Evolutionary conservation across 257 asterid species (phyloP).

Genomic region (Nyctanthes arbortristis): DNA sequence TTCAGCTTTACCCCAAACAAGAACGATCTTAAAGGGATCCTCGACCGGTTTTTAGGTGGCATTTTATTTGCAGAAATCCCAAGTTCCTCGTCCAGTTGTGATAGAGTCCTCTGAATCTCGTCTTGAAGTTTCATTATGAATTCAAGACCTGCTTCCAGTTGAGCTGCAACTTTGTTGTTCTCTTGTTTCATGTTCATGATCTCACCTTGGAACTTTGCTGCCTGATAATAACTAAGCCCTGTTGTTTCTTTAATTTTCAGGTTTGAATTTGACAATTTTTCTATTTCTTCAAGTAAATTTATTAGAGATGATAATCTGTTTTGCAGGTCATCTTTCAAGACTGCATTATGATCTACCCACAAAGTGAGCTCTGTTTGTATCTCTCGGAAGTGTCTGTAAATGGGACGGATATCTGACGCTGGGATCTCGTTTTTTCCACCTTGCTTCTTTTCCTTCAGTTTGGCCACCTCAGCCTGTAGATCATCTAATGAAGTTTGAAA

Average conservation of each 20-base stretch:
- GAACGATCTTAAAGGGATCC: slow-evolving; percentile 50
- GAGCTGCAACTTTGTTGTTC: slow-evolving; percentile 38
- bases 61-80: slow-evolving; percentile 26
- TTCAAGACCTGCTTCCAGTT: slow-evolving; percentile 32
- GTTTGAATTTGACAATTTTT: slow-evolving; percentile 27
- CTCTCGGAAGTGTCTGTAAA: slow-evolving; percentile 48
- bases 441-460: slow-evolving; percentile 31
- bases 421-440: slow-evolving; percentile 10
- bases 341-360: slow-evolving; percentile 42
- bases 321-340: slow-evolving; percentile 43
- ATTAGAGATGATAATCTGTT: slow-evolving; percentile 42
- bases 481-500: slow-evolving; percentile 34
- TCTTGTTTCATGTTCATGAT: slow-evolving; percentile 49
- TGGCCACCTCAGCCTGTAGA: slow-evolving; percentile 36
- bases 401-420: slow-evolving; percentile 43
- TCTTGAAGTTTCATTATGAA: slow-evolving; percentile 31
- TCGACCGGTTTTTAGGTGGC: slow-evolving; percentile 27
- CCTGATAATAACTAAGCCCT: slow-evolving; percentile 44
- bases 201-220: slow-evolving; percentile 57
- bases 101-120: slow-evolving; percentile 38
- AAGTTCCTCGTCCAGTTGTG: slow-evolving; percentile 36
- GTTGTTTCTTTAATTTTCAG: slow-evolving; percentile 23
- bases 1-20: slow-evolving; percentile 53
- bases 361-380: slow-evolving; percentile 43
- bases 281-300: slow-evolving; percentile 39